These are phyloP conservation scores for Phytophthora hybrid DNA, from an alignment of 352 stramenopile genomes.

Conservation along the genomic window DNA sequence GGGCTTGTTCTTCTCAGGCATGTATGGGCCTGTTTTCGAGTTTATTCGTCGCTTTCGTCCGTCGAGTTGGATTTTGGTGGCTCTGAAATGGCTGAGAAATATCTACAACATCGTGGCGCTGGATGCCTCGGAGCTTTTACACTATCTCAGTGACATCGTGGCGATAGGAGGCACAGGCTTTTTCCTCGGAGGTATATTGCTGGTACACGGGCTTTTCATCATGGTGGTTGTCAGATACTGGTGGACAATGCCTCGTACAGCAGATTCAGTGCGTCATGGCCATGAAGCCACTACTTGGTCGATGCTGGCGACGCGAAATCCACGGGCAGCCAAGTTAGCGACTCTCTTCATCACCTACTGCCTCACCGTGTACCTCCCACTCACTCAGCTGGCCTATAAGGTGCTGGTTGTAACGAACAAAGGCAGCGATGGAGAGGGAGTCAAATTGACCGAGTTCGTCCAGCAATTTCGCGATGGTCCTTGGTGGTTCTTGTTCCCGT, in stretches of 20 bases:
- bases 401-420: background rate
- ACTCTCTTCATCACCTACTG: slow-evolving; percentile 1
- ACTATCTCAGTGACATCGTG: background rate
- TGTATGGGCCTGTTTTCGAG: background rate
- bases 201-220: slow-evolving; percentile 4
- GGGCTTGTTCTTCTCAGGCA: background rate
- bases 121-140: background rate
- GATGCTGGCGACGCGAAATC: background rate
- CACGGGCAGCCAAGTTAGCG: background rate
- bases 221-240: slow-evolving; percentile 1
- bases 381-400: slow-evolving; percentile 1
- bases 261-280: background rate
- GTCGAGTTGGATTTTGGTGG: background rate
- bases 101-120: slow-evolving; percentile 2
- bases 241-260: slow-evolving; percentile 2
- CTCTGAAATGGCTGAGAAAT: background rate
- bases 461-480: background rate
- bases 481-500: slow-evolving; percentile 1
- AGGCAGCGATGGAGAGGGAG: background rate
- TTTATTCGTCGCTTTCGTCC: slow-evolving; percentile 2
- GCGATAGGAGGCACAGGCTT: background rate
- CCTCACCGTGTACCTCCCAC: background rate
- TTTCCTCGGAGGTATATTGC: background rate
- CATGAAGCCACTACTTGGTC: slow-evolving; percentile 1
- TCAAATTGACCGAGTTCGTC: background rate